These are phyloP conservation scores for Cyclocybe cylindracea DNA, from an alignment of 768 basidiomycete genomes.

Conservation along the genomic window DNA sequence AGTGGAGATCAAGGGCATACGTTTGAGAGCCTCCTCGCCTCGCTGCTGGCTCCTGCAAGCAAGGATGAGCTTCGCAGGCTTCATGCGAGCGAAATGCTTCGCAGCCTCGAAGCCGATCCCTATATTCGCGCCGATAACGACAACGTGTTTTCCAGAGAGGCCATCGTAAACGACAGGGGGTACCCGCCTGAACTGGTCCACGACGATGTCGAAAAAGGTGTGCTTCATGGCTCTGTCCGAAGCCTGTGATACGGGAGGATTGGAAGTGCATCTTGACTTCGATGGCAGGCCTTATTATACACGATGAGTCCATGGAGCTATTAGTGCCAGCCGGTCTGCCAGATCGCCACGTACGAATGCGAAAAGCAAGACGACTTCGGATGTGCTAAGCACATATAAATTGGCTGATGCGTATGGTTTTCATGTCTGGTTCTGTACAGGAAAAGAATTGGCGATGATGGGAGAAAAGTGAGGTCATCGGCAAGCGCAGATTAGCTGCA, in stretches of 20 bases:
- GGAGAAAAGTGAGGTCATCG: too few relatives aligned
- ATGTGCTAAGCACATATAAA: too few relatives aligned
- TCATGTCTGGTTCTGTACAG: too few relatives aligned
- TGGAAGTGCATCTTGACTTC: neutral
- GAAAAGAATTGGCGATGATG: too few relatives aligned
- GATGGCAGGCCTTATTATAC: neutral
- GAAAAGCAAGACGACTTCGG: too few relatives aligned
- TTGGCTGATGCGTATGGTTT: too few relatives aligned
- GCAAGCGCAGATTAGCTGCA: too few relatives aligned
- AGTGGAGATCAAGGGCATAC: conserved; percentile 23
- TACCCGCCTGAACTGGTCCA: conserved; percentile 19
- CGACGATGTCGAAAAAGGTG: conserved; percentile 13
- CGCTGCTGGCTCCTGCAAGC: conserved; percentile 37
- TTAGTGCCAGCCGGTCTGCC: too few relatives aligned
- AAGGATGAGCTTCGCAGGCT: conserved; percentile 38
- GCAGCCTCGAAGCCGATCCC: conserved; percentile 51
- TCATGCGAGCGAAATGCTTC: conserved; percentile 47
- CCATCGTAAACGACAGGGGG: conserved; percentile 33
- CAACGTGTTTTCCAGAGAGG: conserved; percentile 47
- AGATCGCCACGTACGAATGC: too few relatives aligned
- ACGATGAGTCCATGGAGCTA: too few relatives aligned
- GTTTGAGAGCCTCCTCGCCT: conserved; percentile 33
- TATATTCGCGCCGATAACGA: conserved; percentile 52
- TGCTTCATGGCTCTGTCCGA: conserved; percentile 16
- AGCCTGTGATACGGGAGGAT: neutral